phyloP scores from a whole-genome alignment of 192 early-diverging fungal species.

The Backusella macrospora region DNA sequence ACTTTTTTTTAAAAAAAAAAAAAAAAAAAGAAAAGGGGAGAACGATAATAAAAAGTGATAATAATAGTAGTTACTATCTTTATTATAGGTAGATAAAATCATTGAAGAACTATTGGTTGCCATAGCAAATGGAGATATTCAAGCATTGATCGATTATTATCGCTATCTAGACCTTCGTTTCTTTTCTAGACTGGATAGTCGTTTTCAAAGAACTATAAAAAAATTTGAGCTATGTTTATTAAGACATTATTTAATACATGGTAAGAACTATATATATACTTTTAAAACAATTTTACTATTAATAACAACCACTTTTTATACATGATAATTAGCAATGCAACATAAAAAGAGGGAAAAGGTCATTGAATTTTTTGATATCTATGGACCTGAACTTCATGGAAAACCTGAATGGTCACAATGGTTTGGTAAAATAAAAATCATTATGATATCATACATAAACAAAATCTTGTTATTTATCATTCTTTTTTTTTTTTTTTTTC shows the following conservation, averaged over 20 bases:
- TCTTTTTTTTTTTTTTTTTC: too few species aligned
- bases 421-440: slow-evolving; percentile 53
- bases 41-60: slow-evolving; percentile 40
- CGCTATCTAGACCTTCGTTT: slow-evolving; percentile 65
- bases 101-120: slow-evolving; percentile 58
- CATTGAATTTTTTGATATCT: slow-evolving; percentile 62
- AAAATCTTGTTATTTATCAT: not conserved
- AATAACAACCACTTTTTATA: too few species aligned
- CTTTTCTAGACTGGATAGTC: slow-evolving; percentile 63
- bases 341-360: slow-evolving; percentile 58
- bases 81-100: slow-evolving; percentile 65
- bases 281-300: not conserved
- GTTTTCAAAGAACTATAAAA: slow-evolving; percentile 56
- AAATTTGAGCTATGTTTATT: slow-evolving; percentile 64
- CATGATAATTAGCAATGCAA: slow-evolving; percentile 47
- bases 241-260: slow-evolving; percentile 62
- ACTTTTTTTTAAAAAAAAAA: too few species aligned
- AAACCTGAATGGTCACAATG: slow-evolving; percentile 63
- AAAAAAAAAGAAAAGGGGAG: too few species aligned
- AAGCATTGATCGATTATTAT: slow-evolving; percentile 57
- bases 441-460: not conserved
- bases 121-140: slow-evolving; percentile 54
- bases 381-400: slow-evolving; percentile 58
- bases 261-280: slow-evolving; percentile 34
- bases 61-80: not conserved